phyloP scores from a whole-genome alignment of 2,329 filamentous ascomycete species.

The Penicillium sp. region DNA sequence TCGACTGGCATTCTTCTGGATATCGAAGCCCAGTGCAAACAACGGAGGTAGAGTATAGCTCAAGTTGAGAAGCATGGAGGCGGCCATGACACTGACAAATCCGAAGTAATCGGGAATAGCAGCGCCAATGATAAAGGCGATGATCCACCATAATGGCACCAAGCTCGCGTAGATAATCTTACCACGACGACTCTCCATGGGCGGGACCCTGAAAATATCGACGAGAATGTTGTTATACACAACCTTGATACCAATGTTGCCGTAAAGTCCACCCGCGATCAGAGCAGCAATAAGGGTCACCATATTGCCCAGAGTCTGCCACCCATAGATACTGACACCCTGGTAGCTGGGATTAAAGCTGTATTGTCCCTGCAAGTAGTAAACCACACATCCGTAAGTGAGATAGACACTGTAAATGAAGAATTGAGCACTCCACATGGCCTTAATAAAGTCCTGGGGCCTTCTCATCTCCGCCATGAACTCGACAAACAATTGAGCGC shows the following conservation, averaged over 20 bases:
- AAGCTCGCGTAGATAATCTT: conserved; percentile 39
- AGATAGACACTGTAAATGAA: conserved; percentile 53
- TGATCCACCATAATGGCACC: conserved; percentile 47
- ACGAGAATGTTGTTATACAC: conserved; percentile 48
- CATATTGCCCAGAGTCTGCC: conserved; percentile 35
- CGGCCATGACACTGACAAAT: conserved; percentile 43
- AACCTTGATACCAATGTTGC: conserved; percentile 46
- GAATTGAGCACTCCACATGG: conserved; percentile 45
- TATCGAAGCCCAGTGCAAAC: conserved; percentile 29
- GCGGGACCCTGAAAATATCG: conserved; percentile 44
- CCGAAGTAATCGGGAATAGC: conserved; percentile 46
- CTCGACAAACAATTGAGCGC: conserved; percentile 59
- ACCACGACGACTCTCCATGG: conserved; percentile 39
- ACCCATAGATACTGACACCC: conserved; percentile 34
- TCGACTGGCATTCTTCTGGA: conserved; percentile 28
- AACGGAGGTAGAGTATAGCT: conserved; percentile 50
- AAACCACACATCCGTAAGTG: conserved; percentile 51
- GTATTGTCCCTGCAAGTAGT: conserved; percentile 52
- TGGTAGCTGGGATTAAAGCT: conserved; percentile 29
- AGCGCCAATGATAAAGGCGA: conserved; percentile 47
- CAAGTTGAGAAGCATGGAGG: conserved; percentile 49
- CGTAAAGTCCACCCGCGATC: conserved; percentile 41
- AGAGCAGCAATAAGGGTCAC: conserved; percentile 30
- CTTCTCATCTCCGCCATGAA: conserved; percentile 58
- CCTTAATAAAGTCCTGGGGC: conserved; percentile 53